A percentile compares a stretch with the other conserved stretches of the same genome.
These are phyloP conservation scores for Aspergillus egyptiacus DNA, from an alignment of 495 filamentous ascomycete genomes.

Conservation along the genomic window DNA sequence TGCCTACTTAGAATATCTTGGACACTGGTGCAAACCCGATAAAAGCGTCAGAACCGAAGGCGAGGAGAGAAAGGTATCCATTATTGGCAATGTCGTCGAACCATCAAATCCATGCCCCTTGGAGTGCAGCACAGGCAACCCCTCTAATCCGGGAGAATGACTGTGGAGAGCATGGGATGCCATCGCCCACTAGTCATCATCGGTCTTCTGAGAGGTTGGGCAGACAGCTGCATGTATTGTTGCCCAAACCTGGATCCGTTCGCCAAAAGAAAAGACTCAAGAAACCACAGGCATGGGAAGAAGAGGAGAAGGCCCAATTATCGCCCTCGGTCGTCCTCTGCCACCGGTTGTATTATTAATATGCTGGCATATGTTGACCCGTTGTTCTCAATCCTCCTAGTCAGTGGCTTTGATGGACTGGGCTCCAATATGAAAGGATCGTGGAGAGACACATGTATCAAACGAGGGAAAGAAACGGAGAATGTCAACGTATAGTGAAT, in stretches of 20 bases:
- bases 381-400: neutral
- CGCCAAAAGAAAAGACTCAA: slow-evolving; percentile 1
- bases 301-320: slow-evolving; percentile 5
- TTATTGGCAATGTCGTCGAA: slow-evolving; percentile 7
- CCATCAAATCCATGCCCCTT: neutral
- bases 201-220: slow-evolving; percentile 20
- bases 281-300: neutral
- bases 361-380: neutral
- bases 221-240: slow-evolving; percentile 29
- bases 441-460: neutral
- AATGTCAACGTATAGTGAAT: neutral
- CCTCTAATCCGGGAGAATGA: slow-evolving; percentile 15
- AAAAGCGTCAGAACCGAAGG: neutral
- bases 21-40: neutral
- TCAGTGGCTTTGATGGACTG: neutral
- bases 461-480: neutral
- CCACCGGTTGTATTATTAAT: neutral
- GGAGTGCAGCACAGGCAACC: slow-evolving; percentile 9
- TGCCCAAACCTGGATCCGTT: slow-evolving; percentile 23
- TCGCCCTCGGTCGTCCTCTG: neutral
- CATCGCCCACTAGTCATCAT: slow-evolving; percentile 9
- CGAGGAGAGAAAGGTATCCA: neutral
- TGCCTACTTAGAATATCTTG: neutral
- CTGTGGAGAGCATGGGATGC: slow-evolving; percentile 19
- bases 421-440: neutral